Conservation (phyloP, 2,329 filamentous ascomycete genomes). For the Cladosporium sp. region DNA sequence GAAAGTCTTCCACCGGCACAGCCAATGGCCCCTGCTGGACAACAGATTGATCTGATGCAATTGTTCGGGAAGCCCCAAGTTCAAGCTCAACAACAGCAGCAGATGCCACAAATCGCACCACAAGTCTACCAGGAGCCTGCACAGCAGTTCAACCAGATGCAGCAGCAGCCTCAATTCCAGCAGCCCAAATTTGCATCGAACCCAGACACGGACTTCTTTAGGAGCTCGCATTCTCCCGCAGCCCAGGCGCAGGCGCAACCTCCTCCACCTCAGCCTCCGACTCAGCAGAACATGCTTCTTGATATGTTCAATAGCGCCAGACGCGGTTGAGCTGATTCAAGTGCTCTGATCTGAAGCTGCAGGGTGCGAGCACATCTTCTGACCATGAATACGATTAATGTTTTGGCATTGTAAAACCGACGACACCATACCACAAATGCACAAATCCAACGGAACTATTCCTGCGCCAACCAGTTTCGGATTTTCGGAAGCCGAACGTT, state of each 20-base stretch:
- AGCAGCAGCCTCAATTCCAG: slow-evolving; percentile 9
- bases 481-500: no score
- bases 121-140: slow-evolving; percentile 5
- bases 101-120: slow-evolving; percentile 4
- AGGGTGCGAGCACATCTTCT: no score
- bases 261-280: slow-evolving; percentile 9
- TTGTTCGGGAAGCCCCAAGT: slow-evolving; percentile 20
- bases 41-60: slow-evolving; percentile 23
- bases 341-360: no score
- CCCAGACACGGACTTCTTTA: slow-evolving; percentile 26
- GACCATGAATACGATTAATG: no score
- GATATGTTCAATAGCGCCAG: slow-evolving; percentile 26
- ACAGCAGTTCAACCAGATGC: slow-evolving; percentile 10
- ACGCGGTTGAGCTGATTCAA: slow-evolving; percentile 3
- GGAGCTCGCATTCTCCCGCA: slow-evolving; percentile 14
- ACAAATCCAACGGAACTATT: no score
- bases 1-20: slow-evolving; percentile 15
- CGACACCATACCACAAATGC: no score
- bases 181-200: slow-evolving; percentile 16
- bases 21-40: slow-evolving; percentile 9
- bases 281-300: slow-evolving; percentile 23
- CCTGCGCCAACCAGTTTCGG: no score
- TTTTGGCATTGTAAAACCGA: no score
- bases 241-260: slow-evolving; percentile 12
- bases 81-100: background rate